Conservation (phyloP, 352 stramenopile species). For the Pythium brachiatum region DNA sequence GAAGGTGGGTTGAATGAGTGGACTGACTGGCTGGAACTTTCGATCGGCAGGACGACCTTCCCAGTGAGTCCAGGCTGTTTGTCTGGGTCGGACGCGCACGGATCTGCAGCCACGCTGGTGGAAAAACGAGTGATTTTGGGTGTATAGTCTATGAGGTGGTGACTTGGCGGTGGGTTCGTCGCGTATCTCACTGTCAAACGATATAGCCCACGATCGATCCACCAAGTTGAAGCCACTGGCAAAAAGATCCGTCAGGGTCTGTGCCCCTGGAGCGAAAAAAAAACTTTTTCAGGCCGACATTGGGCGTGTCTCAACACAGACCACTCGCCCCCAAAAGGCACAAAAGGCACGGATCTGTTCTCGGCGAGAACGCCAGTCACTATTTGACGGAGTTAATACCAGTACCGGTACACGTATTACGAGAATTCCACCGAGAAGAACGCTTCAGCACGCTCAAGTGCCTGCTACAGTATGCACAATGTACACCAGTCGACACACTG, state of each 20-base stretch:
- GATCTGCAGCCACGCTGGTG: neutral
- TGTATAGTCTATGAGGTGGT: neutral
- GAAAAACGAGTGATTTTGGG: neutral
- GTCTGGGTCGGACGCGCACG: neutral
- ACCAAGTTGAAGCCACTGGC: neutral
- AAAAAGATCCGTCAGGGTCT: neutral
- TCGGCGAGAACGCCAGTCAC: no score
- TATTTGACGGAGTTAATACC: neutral
- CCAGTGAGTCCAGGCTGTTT: neutral
- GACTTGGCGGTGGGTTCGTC: neutral
- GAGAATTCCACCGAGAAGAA: no score
- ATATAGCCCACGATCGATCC: neutral
- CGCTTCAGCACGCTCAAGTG: no score
- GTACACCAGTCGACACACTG: no score
- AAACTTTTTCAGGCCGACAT: neutral
- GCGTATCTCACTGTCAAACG: neutral
- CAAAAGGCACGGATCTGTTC: no score
- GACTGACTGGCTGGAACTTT: neutral
- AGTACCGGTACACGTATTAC: no score
- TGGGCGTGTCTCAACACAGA: neutral
- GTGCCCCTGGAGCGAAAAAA: neutral
- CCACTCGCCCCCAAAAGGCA: neutral
- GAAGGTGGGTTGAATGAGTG: neutral
- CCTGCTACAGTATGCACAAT: no score
- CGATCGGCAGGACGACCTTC: neutral